A percentile compares a stretch with the other conserved stretches of the same genome.
These are phyloP conservation scores for Bassia scoparia DNA, from an alignment of 148 eudicot genomes.

Conservation along the genomic window DNA sequence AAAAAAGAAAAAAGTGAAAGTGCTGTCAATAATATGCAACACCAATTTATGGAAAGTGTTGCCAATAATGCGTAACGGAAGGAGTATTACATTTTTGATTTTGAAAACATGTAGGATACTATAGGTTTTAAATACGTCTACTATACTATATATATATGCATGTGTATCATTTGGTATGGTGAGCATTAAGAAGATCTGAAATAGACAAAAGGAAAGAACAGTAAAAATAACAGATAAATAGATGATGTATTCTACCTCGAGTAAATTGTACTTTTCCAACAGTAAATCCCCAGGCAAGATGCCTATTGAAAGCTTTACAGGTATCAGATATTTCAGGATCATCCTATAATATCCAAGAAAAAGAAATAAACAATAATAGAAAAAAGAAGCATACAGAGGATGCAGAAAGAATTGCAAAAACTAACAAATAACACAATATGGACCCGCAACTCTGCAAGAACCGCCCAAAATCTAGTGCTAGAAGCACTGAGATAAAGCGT, in stretches of 20 bases:
- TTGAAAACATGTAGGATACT: too few species aligned
- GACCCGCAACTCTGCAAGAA: neutral
- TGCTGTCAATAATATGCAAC: too few species aligned
- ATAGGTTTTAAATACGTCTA: too few species aligned
- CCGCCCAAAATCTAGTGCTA: neutral
- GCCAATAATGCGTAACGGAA: too few species aligned
- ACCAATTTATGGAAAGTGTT: too few species aligned
- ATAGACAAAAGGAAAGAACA: neutral
- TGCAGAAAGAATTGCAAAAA: neutral
- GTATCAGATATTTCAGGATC: slow-evolving; percentile 94
- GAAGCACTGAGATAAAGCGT: neutral
- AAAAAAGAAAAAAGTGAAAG: too few species aligned
- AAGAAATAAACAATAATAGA: neutral
- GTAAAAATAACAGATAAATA: slow-evolving; percentile 6
- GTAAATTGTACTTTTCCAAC: slow-evolving; percentile 65
- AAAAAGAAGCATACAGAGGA: neutral
- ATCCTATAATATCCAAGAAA: slow-evolving; percentile 50
- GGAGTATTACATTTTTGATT: too few species aligned
- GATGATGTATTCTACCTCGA: slow-evolving; percentile 51
- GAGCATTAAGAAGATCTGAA: too few species aligned
- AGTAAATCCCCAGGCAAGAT: slow-evolving; percentile 65
- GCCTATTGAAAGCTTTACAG: slow-evolving; percentile 95
- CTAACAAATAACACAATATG: neutral
- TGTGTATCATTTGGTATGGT: too few species aligned
- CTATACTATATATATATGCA: too few species aligned